Evolutionary conservation across 2,329 filamentous ascomycete species (phyloP).

Genomic region (Aspergillus piperis): DNA sequence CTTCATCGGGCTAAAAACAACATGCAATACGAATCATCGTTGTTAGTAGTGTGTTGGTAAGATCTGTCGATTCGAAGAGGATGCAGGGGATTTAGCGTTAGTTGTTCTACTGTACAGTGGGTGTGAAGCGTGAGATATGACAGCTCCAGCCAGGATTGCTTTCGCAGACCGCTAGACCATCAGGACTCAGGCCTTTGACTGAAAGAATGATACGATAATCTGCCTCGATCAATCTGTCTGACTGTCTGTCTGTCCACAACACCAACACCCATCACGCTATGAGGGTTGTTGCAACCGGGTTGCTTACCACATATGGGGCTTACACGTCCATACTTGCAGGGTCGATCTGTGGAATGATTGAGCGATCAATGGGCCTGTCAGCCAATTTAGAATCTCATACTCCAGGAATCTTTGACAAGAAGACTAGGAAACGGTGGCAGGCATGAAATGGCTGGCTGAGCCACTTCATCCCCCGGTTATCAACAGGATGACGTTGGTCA

Average conservation of each 20-base stretch:
- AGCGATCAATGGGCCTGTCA: not conserved
- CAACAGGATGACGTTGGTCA: conserved; percentile 1
- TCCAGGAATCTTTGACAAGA: conserved; percentile 1
- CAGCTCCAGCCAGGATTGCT: conserved; percentile 14
- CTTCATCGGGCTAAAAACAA: not conserved
- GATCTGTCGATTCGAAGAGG: conserved; percentile 6
- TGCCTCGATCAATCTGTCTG: not conserved
- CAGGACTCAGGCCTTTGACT: conserved; percentile 7
- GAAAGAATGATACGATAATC: not conserved
- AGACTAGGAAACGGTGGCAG: not conserved
- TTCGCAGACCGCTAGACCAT: conserved; percentile 21
- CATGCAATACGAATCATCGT: not conserved
- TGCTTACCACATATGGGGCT: not conserved
- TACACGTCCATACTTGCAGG: conserved; percentile 1
- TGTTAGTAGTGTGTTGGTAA: not conserved
- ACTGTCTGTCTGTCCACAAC: not conserved
- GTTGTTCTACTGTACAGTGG: conserved; percentile 2
- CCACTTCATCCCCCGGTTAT: not conserved
- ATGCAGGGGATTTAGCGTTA: conserved; percentile 9
- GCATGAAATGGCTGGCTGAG: conserved; percentile 1
- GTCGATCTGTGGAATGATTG: not conserved
- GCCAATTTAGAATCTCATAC: not conserved
- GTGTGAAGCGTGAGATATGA: conserved; percentile 17
- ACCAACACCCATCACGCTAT: conserved; percentile 1
- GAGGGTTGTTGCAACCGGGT: not conserved